Percentiles rank a stretch among this genome's conserved stretches.
Conservation (phyloP, 75 land plant species). For the Pinus tabuliformis region DNA sequence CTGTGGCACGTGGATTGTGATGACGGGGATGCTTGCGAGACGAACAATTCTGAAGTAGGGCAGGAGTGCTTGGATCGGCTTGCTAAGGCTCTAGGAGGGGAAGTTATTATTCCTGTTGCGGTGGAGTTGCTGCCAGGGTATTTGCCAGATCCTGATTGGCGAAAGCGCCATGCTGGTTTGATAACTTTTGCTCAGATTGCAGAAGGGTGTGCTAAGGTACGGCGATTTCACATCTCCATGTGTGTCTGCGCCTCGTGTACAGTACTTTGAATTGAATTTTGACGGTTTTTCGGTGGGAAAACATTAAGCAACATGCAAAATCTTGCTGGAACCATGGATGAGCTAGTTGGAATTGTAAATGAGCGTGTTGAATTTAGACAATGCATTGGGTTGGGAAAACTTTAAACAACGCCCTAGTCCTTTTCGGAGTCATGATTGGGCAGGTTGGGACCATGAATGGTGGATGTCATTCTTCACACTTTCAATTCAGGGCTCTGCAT, state of each 20-base stretch:
- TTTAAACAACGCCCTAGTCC: not conserved
- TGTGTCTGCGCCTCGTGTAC: too few relatives aligned
- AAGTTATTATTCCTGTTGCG: conserved; percentile 12
- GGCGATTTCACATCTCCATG: too few relatives aligned
- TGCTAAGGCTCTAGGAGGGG: conserved; percentile 20
- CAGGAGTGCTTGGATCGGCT: conserved; percentile 26
- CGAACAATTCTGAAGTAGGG: conserved; percentile 19
- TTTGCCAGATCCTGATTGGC: conserved; percentile 19
- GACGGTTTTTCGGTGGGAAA: too few relatives aligned
- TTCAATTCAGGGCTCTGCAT: too few relatives aligned
- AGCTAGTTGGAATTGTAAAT: too few relatives aligned
- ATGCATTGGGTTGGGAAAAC: not conserved
- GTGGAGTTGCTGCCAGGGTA: conserved; percentile 11
- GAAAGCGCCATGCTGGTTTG: conserved; percentile 26
- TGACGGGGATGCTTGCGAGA: conserved; percentile 22
- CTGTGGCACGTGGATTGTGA: conserved; percentile 19
- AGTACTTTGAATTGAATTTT: too few relatives aligned
- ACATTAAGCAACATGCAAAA: too few relatives aligned
- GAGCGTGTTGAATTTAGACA: too few relatives aligned
- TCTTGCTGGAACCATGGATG: too few relatives aligned
- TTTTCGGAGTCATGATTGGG: too few relatives aligned
- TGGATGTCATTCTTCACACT: too few relatives aligned
- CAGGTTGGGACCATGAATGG: too few relatives aligned
- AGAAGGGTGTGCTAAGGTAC: conserved; percentile 29
- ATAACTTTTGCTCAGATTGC: conserved; percentile 26